Conservation (phyloP, 805 yeast species). For the Candida mattraensis region DNA sequence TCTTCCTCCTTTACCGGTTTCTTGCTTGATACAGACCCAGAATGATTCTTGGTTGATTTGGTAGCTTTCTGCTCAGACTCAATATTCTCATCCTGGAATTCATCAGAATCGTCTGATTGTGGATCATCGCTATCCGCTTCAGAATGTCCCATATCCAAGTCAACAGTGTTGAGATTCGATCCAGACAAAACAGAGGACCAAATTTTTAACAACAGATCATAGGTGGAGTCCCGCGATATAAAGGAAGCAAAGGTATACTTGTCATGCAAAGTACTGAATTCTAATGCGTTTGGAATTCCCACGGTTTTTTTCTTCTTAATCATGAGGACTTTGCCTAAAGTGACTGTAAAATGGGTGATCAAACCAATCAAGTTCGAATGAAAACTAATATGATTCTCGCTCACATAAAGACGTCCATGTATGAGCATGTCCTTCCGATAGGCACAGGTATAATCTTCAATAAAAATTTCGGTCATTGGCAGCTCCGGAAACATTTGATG, state of each 20-base stretch:
- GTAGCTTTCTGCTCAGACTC: slow-evolving; percentile 14
- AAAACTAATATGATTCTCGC: slow-evolving; percentile 57
- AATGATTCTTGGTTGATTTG: slow-evolving; percentile 12
- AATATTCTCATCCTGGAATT: slow-evolving; percentile 17
- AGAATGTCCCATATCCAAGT: slow-evolving; percentile 25
- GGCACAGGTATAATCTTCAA: slow-evolving; percentile 67
- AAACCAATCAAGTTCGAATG: slow-evolving; percentile 68
- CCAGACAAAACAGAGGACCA: slow-evolving; percentile 53
- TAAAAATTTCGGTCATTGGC: slow-evolving; percentile 49
- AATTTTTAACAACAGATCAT: slow-evolving; percentile 51
- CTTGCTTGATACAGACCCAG: too few species aligned
- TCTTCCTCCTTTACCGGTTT: slow-evolving; percentile 13
- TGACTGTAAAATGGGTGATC: slow-evolving; percentile 57
- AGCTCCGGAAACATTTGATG: slow-evolving; percentile 58
- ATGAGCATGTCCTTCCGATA: slow-evolving; percentile 60
- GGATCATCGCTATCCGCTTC: slow-evolving; percentile 39
- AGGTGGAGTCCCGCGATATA: slow-evolving; percentile 56
- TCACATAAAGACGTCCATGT: slow-evolving; percentile 64
- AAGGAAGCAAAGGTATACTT: slow-evolving; percentile 66
- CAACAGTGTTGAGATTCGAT: slow-evolving; percentile 19
- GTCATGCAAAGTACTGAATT: slow-evolving; percentile 60
- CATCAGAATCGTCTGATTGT: slow-evolving; percentile 26
- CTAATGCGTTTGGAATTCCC: slow-evolving; percentile 68
- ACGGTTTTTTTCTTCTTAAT: slow-evolving; percentile 66
- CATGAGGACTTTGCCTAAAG: slow-evolving; percentile 60